phyloP scores from a whole-genome alignment of 1,139 yeast genomes.

The Debaryomyces subglobosus region DNA sequence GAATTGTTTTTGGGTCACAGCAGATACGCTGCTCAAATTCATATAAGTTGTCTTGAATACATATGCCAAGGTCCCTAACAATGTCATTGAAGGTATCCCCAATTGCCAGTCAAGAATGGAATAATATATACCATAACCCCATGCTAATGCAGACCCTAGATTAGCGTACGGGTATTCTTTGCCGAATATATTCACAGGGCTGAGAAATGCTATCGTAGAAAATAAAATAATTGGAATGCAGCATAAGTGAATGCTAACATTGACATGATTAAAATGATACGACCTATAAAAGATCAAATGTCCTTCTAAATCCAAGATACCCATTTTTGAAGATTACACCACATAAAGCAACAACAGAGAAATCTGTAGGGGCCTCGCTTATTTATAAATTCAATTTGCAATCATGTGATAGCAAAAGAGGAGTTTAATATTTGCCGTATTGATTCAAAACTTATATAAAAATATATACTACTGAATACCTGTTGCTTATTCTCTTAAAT shows the following conservation, averaged over 20 bases:
- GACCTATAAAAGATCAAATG: constrained; percentile 84
- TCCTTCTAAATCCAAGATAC: constrained; percentile 53
- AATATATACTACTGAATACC: background rate
- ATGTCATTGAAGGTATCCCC: constrained; percentile 42
- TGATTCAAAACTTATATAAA: background rate
- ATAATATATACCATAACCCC: constrained; percentile 46
- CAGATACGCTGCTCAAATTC: constrained; percentile 18
- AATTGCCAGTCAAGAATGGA: constrained; percentile 42
- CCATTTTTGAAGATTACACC: constrained; percentile 13
- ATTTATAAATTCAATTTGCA: background rate
- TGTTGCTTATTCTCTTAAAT: constrained; percentile 42
- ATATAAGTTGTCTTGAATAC: constrained; percentile 32
- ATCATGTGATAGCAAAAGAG: background rate
- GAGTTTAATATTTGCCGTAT: background rate
- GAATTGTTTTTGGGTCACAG: constrained; percentile 28
- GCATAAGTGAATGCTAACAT: constrained; percentile 74
- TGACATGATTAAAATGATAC: constrained; percentile 70
- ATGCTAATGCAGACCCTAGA: constrained; percentile 36
- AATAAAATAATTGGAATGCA: constrained; percentile 80
- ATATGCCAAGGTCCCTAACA: constrained; percentile 45
- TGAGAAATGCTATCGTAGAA: constrained; percentile 49
- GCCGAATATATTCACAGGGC: constrained; percentile 23
- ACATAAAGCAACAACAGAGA: background rate
- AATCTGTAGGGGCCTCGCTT: background rate
- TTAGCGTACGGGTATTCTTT: constrained; percentile 40